Conservation (phyloP, 129 eudicot species). For the Logfia minima region DNA sequence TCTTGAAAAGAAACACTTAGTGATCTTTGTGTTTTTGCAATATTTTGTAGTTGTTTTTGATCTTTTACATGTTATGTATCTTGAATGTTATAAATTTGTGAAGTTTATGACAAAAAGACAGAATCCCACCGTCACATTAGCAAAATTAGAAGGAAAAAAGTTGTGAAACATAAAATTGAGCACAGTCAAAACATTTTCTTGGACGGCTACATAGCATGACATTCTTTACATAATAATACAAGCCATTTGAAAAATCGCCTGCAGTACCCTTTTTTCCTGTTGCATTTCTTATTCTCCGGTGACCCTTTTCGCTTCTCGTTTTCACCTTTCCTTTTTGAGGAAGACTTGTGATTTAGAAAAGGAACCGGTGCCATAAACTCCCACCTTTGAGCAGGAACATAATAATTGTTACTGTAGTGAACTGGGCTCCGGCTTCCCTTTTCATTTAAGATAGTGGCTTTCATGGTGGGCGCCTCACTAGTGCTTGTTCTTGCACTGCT, state of each 20-base stretch:
- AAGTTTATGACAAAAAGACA: conserved; percentile 18
- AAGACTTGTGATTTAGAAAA: conserved; percentile 34
- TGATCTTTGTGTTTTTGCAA: conserved; percentile 24
- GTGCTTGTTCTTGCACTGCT: conserved; percentile 70
- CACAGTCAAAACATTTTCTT: conserved; percentile 22
- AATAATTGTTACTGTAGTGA: conserved; percentile 14
- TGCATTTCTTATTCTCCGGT: conserved; percentile 24
- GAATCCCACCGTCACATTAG: conserved; percentile 28
- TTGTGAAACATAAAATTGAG: conserved; percentile 17
- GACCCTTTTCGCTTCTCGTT: conserved; percentile 20
- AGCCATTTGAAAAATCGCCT: conserved; percentile 48
- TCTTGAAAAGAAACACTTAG: conserved; percentile 33
- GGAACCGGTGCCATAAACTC: conserved; percentile 63
- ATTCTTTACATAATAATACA: conserved; percentile 53
- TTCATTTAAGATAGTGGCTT: background rate
- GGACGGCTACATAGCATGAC: conserved; percentile 68
- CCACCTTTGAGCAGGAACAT: conserved; percentile 58
- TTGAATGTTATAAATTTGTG: conserved; percentile 13
- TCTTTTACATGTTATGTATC: conserved; percentile 20
- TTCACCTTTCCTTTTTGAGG: conserved; percentile 34
- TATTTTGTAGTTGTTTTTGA: conserved; percentile 23
- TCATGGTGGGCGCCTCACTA: conserved; percentile 37
- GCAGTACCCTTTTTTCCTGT: conserved; percentile 36
- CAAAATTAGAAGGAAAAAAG: conserved; percentile 17
- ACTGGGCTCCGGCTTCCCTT: conserved; percentile 25